Conservation (phyloP, 2,329 filamentous ascomycete genomes). For the Sporothrix pseudoabietina region DNA sequence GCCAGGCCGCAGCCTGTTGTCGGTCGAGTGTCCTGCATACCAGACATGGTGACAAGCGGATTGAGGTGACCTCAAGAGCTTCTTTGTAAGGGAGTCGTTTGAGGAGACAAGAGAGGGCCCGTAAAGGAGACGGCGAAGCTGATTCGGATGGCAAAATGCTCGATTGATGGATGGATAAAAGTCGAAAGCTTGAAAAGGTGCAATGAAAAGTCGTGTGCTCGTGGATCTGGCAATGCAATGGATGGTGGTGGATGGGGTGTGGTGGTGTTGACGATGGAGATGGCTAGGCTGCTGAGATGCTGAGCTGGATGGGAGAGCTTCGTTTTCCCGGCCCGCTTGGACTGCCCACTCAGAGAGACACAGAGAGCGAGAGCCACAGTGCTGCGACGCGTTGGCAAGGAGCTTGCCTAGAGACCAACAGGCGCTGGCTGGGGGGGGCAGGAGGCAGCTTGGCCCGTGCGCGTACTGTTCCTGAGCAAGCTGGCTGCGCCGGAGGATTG, state of each 20-base stretch:
- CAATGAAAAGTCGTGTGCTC: not conserved
- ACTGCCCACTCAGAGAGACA: not conserved
- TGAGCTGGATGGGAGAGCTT: conserved; percentile 38
- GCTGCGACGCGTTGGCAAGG: conserved; percentile 41
- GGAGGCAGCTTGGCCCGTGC: conserved; percentile 32
- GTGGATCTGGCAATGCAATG: conserved; percentile 2
- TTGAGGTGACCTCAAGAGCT: conserved; percentile 25
- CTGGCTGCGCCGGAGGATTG: not conserved
- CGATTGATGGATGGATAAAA: not conserved
- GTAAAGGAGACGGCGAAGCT: not conserved
- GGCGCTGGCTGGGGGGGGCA: not conserved
- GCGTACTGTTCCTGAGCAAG: not conserved
- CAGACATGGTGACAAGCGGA: conserved; percentile 54
- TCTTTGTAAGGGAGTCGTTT: not conserved
- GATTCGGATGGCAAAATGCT: not conserved
- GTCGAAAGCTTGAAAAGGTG: not conserved
- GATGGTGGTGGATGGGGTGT: conserved; percentile 10
- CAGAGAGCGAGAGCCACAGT: not conserved
- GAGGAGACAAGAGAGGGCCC: not conserved
- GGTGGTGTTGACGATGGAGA: conserved; percentile 18
- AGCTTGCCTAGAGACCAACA: conserved; percentile 42
- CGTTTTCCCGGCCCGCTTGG: conserved; percentile 32
- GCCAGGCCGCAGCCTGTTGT: too few relatives aligned
- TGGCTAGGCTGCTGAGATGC: conserved; percentile 30
- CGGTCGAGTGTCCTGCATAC: conserved; percentile 42